These are phyloP conservation scores for Pharus latifolius DNA, from an alignment of 176 grass and related monocot species.

Conservation along the genomic window DNA sequence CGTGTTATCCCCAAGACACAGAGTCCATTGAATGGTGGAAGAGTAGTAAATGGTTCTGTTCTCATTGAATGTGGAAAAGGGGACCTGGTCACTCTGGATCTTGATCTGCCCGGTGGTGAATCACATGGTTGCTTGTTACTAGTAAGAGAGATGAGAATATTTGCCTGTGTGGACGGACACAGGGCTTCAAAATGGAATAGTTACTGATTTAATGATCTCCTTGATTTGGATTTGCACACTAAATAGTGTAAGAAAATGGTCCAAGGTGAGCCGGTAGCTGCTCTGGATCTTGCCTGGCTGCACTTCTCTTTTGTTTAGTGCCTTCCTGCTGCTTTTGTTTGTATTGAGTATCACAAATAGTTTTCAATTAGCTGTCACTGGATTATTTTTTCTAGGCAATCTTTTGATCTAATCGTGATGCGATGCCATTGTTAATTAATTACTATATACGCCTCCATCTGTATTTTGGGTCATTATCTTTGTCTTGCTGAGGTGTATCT, in stretches of 20 bases:
- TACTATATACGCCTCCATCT: background rate
- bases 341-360: background rate
- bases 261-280: background rate
- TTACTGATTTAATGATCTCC: background rate
- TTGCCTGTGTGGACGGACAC: background rate
- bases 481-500: too few relatives aligned
- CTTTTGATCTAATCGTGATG: background rate
- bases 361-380: background rate
- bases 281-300: constrained; percentile 15
- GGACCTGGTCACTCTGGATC: background rate
- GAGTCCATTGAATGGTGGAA: background rate
- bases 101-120: background rate
- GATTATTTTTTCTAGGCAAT: background rate
- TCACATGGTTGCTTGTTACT: constrained; percentile 11
- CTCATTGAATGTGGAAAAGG: background rate
- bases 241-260: background rate
- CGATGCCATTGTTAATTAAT: background rate
- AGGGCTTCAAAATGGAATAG: background rate
- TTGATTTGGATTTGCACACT: constrained; percentile 8
- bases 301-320: background rate
- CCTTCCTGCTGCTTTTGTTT: too few relatives aligned
- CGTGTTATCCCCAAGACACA: background rate
- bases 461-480: background rate
- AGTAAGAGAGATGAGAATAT: background rate
- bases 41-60: background rate